phyloP scores from a whole-genome alignment of 2,329 filamentous ascomycete genomes.

The Juglanconis sp. region DNA sequence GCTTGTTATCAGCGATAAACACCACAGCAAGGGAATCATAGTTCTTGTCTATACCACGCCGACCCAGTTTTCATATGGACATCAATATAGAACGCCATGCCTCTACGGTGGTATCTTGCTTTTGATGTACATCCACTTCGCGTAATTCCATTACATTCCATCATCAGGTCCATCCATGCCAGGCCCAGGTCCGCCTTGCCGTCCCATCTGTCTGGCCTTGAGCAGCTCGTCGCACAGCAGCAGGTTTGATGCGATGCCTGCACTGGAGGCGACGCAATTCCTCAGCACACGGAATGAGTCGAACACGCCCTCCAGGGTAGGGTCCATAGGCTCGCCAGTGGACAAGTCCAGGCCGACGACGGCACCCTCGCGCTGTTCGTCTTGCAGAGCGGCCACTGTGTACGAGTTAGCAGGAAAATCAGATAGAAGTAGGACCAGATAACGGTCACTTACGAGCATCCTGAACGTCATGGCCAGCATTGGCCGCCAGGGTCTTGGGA shows the following conservation, averaged over 20 bases:
- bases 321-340: constrained; percentile 92
- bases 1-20: constrained; percentile 16
- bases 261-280: constrained; percentile 90
- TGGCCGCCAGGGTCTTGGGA: constrained; percentile 94
- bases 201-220: constrained; percentile 94
- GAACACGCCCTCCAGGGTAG: constrained; percentile 85
- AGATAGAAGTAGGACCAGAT: neutral
- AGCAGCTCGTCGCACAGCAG: constrained; percentile 94
- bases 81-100: constrained; percentile 16
- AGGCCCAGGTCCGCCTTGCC: constrained; percentile 58
- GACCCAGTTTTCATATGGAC: constrained; percentile 8
- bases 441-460: constrained; percentile 70
- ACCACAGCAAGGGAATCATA: neutral
- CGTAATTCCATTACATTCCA: constrained; percentile 6
- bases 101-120: constrained; percentile 35
- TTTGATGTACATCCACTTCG: constrained; percentile 12
- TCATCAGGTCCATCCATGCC: constrained; percentile 61
- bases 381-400: constrained; percentile 78
- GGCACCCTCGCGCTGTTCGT: constrained; percentile 81
- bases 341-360: constrained; percentile 81
- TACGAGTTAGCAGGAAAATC: constrained; percentile 12
- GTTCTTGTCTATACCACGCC: constrained; percentile 5
- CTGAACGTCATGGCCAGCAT: constrained; percentile 94
- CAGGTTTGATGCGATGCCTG: constrained; percentile 92
- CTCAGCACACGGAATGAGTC: constrained; percentile 94